Evolutionary conservation across 2,329 filamentous ascomycete genomes (phyloP).

Genomic region (Penicillium sp.): DNA sequence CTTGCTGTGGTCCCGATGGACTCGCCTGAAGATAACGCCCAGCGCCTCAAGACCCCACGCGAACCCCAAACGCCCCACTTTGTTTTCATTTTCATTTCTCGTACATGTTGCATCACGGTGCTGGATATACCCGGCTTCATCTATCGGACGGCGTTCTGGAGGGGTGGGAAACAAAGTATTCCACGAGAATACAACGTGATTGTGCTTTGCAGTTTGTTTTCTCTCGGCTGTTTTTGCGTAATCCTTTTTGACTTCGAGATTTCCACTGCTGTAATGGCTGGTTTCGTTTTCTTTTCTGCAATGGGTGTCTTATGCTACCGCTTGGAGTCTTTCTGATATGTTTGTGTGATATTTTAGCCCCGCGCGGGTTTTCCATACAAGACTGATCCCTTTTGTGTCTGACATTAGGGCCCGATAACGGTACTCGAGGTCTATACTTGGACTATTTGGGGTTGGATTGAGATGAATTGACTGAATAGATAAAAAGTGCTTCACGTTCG

Average conservation of each 20-base stretch:
- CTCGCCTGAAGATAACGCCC: background rate
- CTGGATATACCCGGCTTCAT: constrained; percentile 51
- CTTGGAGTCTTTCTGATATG: background rate
- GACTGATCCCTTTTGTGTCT: background rate
- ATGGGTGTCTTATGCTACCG: constrained; percentile 1
- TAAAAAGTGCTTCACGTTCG: background rate
- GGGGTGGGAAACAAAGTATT: constrained; percentile 27
- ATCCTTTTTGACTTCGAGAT: constrained; percentile 9
- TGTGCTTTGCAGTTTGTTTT: constrained; percentile 13
- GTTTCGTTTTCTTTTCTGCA: constrained; percentile 9
- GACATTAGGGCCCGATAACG: background rate
- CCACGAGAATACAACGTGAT: constrained; percentile 20
- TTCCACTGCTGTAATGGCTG: constrained; percentile 24
- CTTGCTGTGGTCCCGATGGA: background rate
- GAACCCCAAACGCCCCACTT: background rate
- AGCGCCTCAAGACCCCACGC: background rate
- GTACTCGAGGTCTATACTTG: background rate
- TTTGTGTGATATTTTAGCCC: background rate
- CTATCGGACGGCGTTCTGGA: constrained; percentile 39
- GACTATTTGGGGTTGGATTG: background rate
- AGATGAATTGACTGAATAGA: background rate
- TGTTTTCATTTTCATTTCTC: constrained; percentile 24
- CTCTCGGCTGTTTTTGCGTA: constrained; percentile 4
- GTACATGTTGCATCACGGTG: constrained; percentile 49
- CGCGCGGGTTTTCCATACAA: background rate